Evolutionary conservation across 306 rosid species (phyloP).

Genomic region (Adenanthera pavonina): DNA sequence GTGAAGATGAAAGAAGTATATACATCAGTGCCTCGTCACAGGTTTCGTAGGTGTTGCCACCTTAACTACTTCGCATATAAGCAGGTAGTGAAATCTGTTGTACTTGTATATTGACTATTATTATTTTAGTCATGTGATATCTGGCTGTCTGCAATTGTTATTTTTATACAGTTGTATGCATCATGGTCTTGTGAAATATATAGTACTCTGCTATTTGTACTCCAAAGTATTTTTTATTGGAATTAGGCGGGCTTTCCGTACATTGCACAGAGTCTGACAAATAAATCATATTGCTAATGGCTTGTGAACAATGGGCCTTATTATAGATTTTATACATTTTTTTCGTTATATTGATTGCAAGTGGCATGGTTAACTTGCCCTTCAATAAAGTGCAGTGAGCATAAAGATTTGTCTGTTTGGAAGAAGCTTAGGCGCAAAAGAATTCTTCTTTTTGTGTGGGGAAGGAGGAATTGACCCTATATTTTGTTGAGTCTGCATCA

Average conservation of each 20-base stretch:
- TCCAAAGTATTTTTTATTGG: constrained; percentile 26
- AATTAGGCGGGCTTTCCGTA: background rate
- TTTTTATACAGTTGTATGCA: constrained; percentile 50
- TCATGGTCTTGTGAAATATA: constrained; percentile 43
- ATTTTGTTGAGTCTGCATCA: background rate
- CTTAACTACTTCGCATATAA: constrained; percentile 33
- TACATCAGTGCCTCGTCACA: constrained; percentile 42
- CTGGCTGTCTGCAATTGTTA: constrained; percentile 59
- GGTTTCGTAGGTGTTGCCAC: constrained; percentile 28
- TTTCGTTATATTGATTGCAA: background rate
- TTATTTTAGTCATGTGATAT: constrained; percentile 39
- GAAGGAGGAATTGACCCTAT: constrained; percentile 1
- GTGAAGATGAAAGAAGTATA: constrained; percentile 35
- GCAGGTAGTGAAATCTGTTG: constrained; percentile 56
- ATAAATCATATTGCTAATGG: background rate
- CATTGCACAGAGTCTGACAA: background rate
- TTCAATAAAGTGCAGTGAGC: constrained; percentile 22
- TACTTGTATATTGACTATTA: constrained; percentile 68
- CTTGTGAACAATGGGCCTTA: background rate
- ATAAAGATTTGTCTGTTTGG: constrained; percentile 4
- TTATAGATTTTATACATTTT: background rate
- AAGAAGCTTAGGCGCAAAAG: background rate
- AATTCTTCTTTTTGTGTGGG: background rate
- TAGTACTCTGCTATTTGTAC: constrained; percentile 24
- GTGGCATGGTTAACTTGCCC: background rate